Base-by-base conservation (phyloP, 495 filamentous ascomycete genomes). In the Penicillium desertorum region DNA sequence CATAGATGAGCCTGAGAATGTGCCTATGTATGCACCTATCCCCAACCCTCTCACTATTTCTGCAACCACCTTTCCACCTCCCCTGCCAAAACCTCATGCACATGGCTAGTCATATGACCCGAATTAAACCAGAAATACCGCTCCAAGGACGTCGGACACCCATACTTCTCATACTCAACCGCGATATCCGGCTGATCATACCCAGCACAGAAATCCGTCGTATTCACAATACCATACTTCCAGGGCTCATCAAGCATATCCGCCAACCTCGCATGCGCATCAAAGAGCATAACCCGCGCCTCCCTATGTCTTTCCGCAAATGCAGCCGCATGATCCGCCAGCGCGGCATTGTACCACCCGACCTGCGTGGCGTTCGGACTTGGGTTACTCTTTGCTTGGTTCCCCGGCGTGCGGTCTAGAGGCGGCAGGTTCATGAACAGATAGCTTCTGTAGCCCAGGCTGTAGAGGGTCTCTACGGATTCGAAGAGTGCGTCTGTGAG, bases 121-220 rank as follows among this genome's bases (percentile, higher is more conserved):
- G 69, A 71, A 62, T 81, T 76, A 54, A 70, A 80, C 78, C 79
- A 81, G 56, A 82, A 82, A 62, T 83, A 83, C 57, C 71, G 61
- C 23, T 73, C 60, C 62, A 79, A 51, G 43, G 76, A 69, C 45
- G 68, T 61, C 6, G 67, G 71, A 67, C 79, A 83, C 29, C 79
- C 79, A 66, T 81, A 81, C 44, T 62, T 60, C 36, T 54, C 55
- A 48, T 76, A 76, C 45, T 79, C 69, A 23, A 62, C 67, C n/a
- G 56, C 61, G 47, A 83, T 73, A 66, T 80, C 75, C 5, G 75
- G 76, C 56, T 80, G 73, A 50, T 78, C 67, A 62, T 81, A 82
- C 8, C 67, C 75, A 5, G 69, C 54, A 56, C 79, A 82, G 56
- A 74, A 83, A n/a, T 51, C 54, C 2, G 77, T 82, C 23, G 75